Evolutionary conservation across 208 protist species (phyloP), one percentile per base, ranked within the genome.

Genomic region (Trypanosoma cruzi): DNA sequence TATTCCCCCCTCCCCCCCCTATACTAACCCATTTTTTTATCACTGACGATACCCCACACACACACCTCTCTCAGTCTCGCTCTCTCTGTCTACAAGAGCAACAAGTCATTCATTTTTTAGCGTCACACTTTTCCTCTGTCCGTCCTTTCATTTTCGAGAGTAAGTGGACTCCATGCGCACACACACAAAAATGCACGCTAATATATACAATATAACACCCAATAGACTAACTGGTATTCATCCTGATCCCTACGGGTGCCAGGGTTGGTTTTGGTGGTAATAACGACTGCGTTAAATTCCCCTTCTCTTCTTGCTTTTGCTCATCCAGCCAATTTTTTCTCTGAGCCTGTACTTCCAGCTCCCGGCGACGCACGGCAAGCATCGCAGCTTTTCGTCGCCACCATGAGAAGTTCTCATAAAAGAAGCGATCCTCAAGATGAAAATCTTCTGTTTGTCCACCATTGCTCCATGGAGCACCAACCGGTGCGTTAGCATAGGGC

Each of bases 401-500:
- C 80, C 86, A 94, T 8, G 84, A 84, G 68, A 90, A 93, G 75
- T 96, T 94, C 64, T 93, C 86, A 75, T 88, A 92, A 71, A 93
- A 91, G 84, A 94, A 93, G 50, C 91, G 86, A 65, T 96, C 91
- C 76, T 96, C 91, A 2, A 96, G 63, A 67, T 94, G 91, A 71
- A 96, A 96, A 74, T 96, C 91, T 72, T 96, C 91, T 28, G 87
- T 94, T 69, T 96, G 91, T 11, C 91, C 91, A 54, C 91, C 91
- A 61, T 96, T 96, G 63, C 85, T 92, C 86, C 86, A 96, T 52
- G 75, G 79, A 11, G 89, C 88, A 22, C 85, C 88, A 55, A 92
- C 81, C 20, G 89, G 88, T 6, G 91, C 88, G 67, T 96, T 96
- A 14, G 91, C 91, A 73, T 96, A 96, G 1, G 91, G 91, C 83